These are phyloP conservation scores for Pythium plurisporium DNA, from an alignment of 352 stramenopile species.

Conservation along the genomic window DNA sequence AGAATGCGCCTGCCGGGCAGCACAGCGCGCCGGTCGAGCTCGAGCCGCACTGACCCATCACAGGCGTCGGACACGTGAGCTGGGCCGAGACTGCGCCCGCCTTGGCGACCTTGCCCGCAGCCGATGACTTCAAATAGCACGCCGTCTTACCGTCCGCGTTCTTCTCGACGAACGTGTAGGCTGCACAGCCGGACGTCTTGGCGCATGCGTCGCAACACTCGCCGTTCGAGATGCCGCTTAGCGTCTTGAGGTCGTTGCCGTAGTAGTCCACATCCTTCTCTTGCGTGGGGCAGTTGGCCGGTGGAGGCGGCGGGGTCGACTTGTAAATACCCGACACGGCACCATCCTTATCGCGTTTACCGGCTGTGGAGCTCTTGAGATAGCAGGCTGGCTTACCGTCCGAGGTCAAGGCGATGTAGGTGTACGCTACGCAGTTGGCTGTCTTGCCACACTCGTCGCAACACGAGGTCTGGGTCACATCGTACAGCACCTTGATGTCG, in stretches of 20 bases:
- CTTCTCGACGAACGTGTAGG: conserved; percentile 53
- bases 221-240: conserved; percentile 28
- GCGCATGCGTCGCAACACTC: conserved; percentile 43
- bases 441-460: conserved; percentile 13
- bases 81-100: conserved; percentile 27
- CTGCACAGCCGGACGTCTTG: conserved; percentile 32
- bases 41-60: conserved; percentile 34
- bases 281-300: conserved; percentile 30
- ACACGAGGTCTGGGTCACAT: background rate
- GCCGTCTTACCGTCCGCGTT: conserved; percentile 36
- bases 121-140: conserved; percentile 48
- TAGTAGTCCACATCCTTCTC: conserved; percentile 46
- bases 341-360: conserved; percentile 37
- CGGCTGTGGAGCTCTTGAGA: conserved; percentile 12
- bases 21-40: conserved; percentile 29
- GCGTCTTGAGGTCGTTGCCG: conserved; percentile 39
- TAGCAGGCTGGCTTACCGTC: no score
- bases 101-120: conserved; percentile 14
- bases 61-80: conserved; percentile 24
- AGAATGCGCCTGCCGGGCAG: conserved; percentile 39
- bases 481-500: conserved; percentile 6
- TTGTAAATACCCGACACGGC: background rate
- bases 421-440: background rate
- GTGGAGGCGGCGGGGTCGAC: conserved; percentile 11
- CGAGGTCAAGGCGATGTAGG: no score